These are phyloP conservation scores for Trichoderma simmonsii DNA, from an alignment of 2,329 filamentous ascomycete species.

Conservation along the genomic window DNA sequence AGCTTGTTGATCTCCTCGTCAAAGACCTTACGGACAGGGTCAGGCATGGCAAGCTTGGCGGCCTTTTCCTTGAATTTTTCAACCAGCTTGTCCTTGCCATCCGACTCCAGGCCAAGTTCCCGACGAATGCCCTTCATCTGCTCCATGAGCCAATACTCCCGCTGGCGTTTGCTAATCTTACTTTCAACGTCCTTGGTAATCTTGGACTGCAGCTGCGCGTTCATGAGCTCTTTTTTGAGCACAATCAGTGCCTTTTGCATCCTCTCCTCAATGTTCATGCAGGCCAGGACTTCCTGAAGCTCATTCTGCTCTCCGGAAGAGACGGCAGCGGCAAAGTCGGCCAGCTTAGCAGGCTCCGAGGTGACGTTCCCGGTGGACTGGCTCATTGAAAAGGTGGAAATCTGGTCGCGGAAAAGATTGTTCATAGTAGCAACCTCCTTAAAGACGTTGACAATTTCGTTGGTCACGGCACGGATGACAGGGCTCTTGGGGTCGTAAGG, in stretches of 20 bases:
- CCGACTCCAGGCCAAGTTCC: conserved; percentile 92
- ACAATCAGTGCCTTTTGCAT: conserved; percentile 89
- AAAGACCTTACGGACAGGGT: conserved; percentile 94
- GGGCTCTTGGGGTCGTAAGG: conserved; percentile 86
- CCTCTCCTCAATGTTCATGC: conserved; percentile 86
- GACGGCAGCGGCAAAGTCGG: conserved; percentile 94
- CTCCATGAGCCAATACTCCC: conserved; percentile 98
- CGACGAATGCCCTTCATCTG: conserved; percentile 98
- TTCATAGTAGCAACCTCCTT: conserved; percentile 95
- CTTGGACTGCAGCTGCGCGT: conserved; percentile 93
- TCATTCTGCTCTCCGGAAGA: conserved; percentile 91
- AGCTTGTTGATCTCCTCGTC: conserved; percentile 98
- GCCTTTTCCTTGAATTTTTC: conserved; percentile 98
- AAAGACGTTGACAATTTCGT: conserved; percentile 98
- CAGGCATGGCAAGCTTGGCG: conserved; percentile 90
- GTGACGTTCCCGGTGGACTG: conserved; percentile 93
- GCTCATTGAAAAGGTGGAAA: conserved; percentile 94
- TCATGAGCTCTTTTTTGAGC: conserved; percentile 97
- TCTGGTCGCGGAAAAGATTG: conserved; percentile 92
- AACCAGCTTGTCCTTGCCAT: conserved; percentile 96
- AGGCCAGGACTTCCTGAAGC: conserved; percentile 85
- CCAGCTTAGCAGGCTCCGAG: conserved; percentile 89
- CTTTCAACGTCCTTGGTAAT: conserved; percentile 97
- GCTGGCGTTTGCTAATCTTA: conserved; percentile 94
- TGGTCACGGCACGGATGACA: conserved; percentile 86